A percentile compares a stretch with the other conserved stretches of the same genome.
phyloP scores from a whole-genome alignment of 805 yeast species.

The Zygoascus bituminiphila region DNA sequence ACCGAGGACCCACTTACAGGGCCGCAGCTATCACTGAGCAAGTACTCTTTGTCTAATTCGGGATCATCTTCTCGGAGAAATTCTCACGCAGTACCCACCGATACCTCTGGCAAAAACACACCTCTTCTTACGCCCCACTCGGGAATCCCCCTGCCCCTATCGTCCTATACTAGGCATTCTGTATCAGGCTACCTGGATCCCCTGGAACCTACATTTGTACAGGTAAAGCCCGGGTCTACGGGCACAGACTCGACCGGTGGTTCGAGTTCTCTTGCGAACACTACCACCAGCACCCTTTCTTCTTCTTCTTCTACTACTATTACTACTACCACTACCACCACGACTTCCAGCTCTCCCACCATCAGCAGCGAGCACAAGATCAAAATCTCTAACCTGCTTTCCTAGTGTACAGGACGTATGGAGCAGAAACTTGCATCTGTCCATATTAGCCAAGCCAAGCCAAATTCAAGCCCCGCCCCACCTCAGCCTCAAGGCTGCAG shows the following conservation, averaged over 20 bases:
- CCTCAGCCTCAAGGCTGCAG: too few relatives aligned
- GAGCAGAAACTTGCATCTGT: too few relatives aligned
- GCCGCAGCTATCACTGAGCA: constrained; percentile 16
- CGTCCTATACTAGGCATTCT: constrained; percentile 1
- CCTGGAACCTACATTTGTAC: too few relatives aligned
- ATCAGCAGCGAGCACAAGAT: constrained; percentile 8
- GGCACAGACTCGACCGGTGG: constrained; percentile 7
- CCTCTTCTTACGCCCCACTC: background rate
- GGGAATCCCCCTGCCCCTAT: constrained; percentile 6
- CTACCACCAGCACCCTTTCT: background rate
- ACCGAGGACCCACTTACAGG: constrained; percentile 21
- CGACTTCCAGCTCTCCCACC: background rate
- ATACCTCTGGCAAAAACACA: background rate
- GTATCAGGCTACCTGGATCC: constrained; percentile 1
- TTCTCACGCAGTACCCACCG: constrained; percentile 10
- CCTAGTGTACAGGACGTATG: constrained; percentile 6
- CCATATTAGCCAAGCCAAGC: background rate
- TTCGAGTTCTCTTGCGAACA: constrained; percentile 1
- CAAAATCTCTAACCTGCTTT: constrained; percentile 18
- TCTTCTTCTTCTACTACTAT: background rate
- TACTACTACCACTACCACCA: background rate
- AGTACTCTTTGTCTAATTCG: constrained; percentile 19
- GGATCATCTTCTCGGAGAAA: constrained; percentile 18
- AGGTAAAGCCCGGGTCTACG: constrained; percentile 6
- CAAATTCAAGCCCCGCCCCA: background rate